These are phyloP conservation scores for Trematosphaeria pertusa DNA, from an alignment of 2,329 filamentous ascomycete species.

Conservation along the genomic window DNA sequence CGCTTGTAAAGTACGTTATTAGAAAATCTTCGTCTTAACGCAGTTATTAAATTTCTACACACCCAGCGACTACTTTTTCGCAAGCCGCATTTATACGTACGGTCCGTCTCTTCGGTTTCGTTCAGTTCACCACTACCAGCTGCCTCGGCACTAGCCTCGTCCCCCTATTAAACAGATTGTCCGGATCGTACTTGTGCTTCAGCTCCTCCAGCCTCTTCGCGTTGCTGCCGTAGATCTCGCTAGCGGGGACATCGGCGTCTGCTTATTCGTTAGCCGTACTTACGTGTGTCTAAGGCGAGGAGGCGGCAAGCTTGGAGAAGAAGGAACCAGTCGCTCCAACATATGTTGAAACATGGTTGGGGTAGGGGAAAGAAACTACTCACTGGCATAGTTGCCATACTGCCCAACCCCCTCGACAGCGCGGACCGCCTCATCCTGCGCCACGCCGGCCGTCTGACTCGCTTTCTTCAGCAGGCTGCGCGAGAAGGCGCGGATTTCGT, in stretches of 20 bases:
- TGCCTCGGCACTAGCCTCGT: conserved; percentile 24
- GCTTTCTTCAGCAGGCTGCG: conserved; percentile 34
- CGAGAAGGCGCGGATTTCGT: conserved; percentile 33
- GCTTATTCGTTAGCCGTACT: conserved; percentile 5
- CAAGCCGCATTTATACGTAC: too few species aligned
- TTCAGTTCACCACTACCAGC: conserved; percentile 15
- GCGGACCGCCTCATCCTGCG: conserved; percentile 20
- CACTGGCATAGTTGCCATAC: conserved; percentile 44
- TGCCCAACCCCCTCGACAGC: conserved; percentile 32
- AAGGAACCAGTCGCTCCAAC: neutral
- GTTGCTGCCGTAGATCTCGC: conserved; percentile 41
- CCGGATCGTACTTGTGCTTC: conserved; percentile 45
- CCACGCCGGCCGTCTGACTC: conserved; percentile 24
- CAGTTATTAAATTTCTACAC: too few species aligned
- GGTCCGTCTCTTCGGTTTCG: too few species aligned
- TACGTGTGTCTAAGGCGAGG: too few species aligned
- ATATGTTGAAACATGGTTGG: neutral
- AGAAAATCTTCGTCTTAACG: too few species aligned
- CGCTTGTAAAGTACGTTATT: too few species aligned
- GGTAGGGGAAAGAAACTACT: conserved; percentile 6
- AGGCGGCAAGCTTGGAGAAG: too few species aligned
- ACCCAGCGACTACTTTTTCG: too few species aligned
- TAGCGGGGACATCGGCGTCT: conserved; percentile 34
- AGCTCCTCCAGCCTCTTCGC: conserved; percentile 39
- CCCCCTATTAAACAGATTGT: conserved; percentile 40